Base-by-base conservation (phyloP, 495 filamentous ascomycete species). In the Corynascus novoguineensis region DNA sequence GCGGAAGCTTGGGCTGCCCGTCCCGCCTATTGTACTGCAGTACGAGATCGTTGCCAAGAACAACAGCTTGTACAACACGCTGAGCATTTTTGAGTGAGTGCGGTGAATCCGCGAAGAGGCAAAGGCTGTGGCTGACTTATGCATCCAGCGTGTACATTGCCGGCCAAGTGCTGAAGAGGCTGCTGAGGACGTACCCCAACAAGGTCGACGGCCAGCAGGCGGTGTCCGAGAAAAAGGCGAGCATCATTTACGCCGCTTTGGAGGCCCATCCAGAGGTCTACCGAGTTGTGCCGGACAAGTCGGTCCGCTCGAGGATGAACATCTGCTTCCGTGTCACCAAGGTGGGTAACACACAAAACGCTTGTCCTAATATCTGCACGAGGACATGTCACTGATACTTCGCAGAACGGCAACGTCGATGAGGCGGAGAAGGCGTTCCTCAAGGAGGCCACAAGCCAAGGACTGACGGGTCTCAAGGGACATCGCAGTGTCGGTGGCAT, bases 1-100 rank as follows among this genome's bases (percentile, higher is more conserved):
- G 55, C 80, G 90, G 52, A 78, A 83, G 44, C 81, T 96, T n/a
- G 83, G 83, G 11, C 75, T 96, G 21, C 87, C 88, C 14, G 81
- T 90, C 35, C 85, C 86, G 2, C 87, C 87, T 2, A 79, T 89
- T 8, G 81, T 96, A 37, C 73, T 96, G 40, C 82, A 89, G 68
- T 97, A 91, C 70, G 80, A 86, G 45, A 86, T 80, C 0, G 82
- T 88, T 35, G 86, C 88, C 19, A 91, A 91, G 77, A 90, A 91
- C 72, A 90, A 90, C 75, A 89, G 84, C 59, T 77, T 97, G 50
- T 96, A 96, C 75, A 97, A 96, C 75, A 97, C 92, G 3, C 78
- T 97, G 25, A 89, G 88, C 58, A 96, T 97, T 63, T 96, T 97
- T 71, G 89, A 89, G 75, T 82, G 66, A 50, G 77, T 61, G 27